phyloP scores from a whole-genome alignment of 2,329 filamentous ascomycete genomes.

The Penicillium vulpinum region DNA sequence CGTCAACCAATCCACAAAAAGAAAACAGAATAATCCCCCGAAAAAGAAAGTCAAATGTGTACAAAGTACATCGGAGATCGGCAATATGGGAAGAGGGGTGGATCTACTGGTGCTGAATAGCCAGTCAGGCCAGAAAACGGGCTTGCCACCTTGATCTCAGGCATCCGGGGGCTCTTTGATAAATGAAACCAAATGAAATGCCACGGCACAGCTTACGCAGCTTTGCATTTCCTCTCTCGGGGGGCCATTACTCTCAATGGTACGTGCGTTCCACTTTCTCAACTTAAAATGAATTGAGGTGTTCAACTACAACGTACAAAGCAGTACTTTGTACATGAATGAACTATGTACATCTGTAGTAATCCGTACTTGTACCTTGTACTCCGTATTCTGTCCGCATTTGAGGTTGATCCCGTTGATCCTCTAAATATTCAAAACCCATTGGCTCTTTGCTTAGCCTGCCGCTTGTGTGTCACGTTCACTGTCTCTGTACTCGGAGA shows the following conservation, averaged over 20 bases:
- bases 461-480: neutral
- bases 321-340: neutral
- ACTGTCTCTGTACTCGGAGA: neutral
- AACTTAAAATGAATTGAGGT: neutral
- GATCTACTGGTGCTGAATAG: neutral
- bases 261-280: neutral
- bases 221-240: neutral
- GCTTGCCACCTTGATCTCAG: constrained; percentile 13
- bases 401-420: too few relatives aligned
- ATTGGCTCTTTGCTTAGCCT: neutral
- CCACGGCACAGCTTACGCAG: constrained; percentile 6
- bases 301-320: too few relatives aligned
- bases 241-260: neutral
- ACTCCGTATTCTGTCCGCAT: neutral
- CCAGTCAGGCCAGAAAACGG: constrained; percentile 9
- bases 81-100: neutral
- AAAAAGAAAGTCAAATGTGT: neutral
- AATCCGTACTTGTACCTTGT: neutral
- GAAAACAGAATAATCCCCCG: neutral
- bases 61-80: neutral
- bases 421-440: too few relatives aligned
- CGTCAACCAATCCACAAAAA: neutral
- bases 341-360: neutral
- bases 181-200: neutral
- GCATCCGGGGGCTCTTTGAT: neutral